These are phyloP conservation scores for Rubroshorea leprosula DNA, from an alignment of 345 rosid species.

Conservation along the genomic window DNA sequence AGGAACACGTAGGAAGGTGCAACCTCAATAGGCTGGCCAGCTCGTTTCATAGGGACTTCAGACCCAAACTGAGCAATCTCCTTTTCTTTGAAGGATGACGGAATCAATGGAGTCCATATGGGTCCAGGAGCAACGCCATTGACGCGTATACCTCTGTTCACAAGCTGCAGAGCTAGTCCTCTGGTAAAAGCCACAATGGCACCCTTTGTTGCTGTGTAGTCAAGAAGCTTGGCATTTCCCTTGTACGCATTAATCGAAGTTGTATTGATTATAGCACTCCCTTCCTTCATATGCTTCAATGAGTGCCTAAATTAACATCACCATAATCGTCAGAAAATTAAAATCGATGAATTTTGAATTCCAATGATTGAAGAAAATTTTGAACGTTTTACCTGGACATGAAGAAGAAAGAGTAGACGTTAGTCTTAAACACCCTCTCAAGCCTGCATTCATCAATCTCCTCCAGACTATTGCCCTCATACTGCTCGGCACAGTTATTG, in stretches of 20 bases:
- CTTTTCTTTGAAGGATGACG: conserved; percentile 53
- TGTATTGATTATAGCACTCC: conserved; percentile 68
- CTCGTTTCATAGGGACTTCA: conserved; percentile 62
- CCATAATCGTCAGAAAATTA: not conserved
- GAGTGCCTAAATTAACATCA: conserved; percentile 35
- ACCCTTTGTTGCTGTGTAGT: conserved; percentile 70
- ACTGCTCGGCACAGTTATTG: conserved; percentile 65
- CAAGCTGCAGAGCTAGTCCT: conserved; percentile 67
- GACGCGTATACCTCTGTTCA: conserved; percentile 49
- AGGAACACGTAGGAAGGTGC: conserved; percentile 71
- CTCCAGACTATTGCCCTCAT: conserved; percentile 38
- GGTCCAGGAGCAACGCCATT: conserved; percentile 84
- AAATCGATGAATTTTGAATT: not conserved
- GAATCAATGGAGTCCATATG: conserved; percentile 74
- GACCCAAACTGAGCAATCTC: conserved; percentile 41
- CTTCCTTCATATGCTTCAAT: conserved; percentile 75
- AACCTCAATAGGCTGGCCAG: conserved; percentile 75
- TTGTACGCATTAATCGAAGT: conserved; percentile 60
- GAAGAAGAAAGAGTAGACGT: conserved; percentile 64
- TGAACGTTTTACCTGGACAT: conserved; percentile 28
- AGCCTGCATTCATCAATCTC: conserved; percentile 68
- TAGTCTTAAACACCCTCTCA: conserved; percentile 64
- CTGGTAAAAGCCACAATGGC: conserved; percentile 73
- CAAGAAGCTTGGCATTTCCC: conserved; percentile 50
- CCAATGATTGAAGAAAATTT: too few relatives aligned